Evolutionary conservation across 2,329 filamentous ascomycete species (phyloP).

Genomic region (Bisporella sp.): DNA sequence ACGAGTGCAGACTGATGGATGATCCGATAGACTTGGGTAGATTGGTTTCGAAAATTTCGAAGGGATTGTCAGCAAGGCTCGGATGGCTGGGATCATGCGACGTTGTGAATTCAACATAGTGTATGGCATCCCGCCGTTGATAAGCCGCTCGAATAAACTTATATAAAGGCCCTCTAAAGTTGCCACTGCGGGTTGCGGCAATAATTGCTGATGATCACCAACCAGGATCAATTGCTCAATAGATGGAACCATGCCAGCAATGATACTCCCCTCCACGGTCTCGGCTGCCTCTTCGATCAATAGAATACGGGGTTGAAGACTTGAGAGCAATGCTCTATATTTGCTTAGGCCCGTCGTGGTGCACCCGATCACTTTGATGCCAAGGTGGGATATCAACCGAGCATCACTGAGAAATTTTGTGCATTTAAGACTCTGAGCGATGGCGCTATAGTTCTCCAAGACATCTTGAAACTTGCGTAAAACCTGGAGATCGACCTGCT

Average conservation of each 20-base stretch:
- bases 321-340: conserved; percentile 55
- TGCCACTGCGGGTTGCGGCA: conserved; percentile 49
- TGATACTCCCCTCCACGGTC: conserved; percentile 44
- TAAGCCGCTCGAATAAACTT: conserved; percentile 62
- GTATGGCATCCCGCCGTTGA: conserved; percentile 49
- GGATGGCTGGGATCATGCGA: conserved; percentile 64
- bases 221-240: conserved; percentile 61
- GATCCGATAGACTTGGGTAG: conserved; percentile 52
- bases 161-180: conserved; percentile 52
- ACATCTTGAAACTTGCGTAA: conserved; percentile 9
- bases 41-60: conserved; percentile 37
- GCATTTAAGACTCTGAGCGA: conserved; percentile 12
- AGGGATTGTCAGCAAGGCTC: conserved; percentile 33
- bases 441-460: conserved; percentile 16
- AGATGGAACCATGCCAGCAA: conserved; percentile 52
- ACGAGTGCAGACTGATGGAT: conserved; percentile 48
- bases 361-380: conserved; percentile 29
- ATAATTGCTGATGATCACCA: conserved; percentile 63
- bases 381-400: conserved; percentile 54
- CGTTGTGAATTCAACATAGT: conserved; percentile 52
- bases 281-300: conserved; percentile 68
- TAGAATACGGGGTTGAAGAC: conserved; percentile 52
- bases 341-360: conserved; percentile 67
- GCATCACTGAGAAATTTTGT: conserved; percentile 19
- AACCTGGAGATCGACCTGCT: conserved; percentile 15